Evolutionary conservation across 1,284 basidiomycete genomes (phyloP).

Genomic region (Trametes pubescens): DNA sequence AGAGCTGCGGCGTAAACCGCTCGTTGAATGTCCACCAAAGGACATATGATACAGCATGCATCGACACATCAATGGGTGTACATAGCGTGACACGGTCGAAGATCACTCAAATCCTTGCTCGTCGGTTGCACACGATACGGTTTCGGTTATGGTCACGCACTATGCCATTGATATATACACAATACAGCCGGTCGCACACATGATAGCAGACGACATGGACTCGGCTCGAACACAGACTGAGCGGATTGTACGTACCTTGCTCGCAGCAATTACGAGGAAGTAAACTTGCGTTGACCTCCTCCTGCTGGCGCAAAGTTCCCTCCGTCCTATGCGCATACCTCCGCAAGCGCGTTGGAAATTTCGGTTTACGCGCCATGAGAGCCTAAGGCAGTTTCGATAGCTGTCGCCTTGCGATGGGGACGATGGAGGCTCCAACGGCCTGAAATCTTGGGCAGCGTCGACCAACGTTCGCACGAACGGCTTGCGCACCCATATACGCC

Average conservation of each 20-base stretch:
- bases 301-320: neutral
- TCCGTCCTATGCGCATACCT: neutral
- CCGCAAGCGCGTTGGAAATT: neutral
- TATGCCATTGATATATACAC: neutral
- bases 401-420: neutral
- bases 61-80: no score
- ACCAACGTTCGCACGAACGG: conserved; percentile 23
- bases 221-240: neutral
- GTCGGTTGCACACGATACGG: neutral
- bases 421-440: neutral
- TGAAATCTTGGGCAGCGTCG: neutral
- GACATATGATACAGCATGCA: no score
- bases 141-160: neutral
- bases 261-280: neutral
- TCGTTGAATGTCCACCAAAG: no score
- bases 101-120: neutral
- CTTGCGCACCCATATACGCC: conserved; percentile 30
- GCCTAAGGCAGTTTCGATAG: neutral
- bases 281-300: no score
- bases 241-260: neutral
- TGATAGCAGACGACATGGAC: neutral
- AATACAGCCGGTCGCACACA: neutral
- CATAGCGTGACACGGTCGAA: no score
- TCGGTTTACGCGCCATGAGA: neutral
- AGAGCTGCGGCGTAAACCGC: no score